Conservation (phyloP, 1,284 basidiomycete genomes). For the Tilletiaria anomala region DNA sequence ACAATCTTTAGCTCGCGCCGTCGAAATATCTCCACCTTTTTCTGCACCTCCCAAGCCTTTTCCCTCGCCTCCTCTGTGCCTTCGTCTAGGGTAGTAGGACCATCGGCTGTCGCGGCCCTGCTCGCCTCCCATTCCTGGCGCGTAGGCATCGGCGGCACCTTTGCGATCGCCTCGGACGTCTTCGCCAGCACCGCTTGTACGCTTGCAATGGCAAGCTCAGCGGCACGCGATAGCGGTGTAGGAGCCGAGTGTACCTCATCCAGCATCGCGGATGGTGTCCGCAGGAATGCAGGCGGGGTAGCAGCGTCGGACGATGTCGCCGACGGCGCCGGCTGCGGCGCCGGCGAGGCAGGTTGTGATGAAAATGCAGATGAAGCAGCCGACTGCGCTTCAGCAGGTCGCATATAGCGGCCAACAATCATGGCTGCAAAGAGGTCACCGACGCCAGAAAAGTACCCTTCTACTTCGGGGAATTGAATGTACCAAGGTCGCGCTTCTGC, state of each 20-base stretch:
- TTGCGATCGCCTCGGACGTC: slow-evolving; percentile 12
- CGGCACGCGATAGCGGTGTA: slow-evolving; percentile 47
- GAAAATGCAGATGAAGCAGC: neutral
- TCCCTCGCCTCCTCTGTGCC: slow-evolving; percentile 3
- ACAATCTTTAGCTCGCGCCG: slow-evolving; percentile 29
- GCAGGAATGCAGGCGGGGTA: too few species aligned
- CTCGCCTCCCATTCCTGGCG: slow-evolving; percentile 1
- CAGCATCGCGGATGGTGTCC: neutral
- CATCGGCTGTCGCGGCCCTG: neutral
- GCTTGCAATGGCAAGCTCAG: slow-evolving; percentile 54
- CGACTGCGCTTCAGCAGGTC: neutral
- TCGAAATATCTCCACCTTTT: slow-evolving; percentile 25
- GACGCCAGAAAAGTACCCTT: slow-evolving; percentile 88
- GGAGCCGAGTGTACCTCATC: slow-evolving; percentile 19
- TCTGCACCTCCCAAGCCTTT: slow-evolving; percentile 8
- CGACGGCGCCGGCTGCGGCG: neutral
- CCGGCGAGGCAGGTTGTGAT: neutral
- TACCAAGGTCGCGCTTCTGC: slow-evolving; percentile 46
- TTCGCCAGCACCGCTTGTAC: slow-evolving; percentile 63
- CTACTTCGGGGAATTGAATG: slow-evolving; percentile 65
- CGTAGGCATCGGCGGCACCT: neutral
- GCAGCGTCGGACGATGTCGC: too few species aligned
- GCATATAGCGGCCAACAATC: slow-evolving; percentile 64
- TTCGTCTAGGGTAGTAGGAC: slow-evolving; percentile 2
- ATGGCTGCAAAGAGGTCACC: slow-evolving; percentile 94